phyloP scores from a whole-genome alignment of 1,139 yeast genomes.

The Candida sp. region DNA sequence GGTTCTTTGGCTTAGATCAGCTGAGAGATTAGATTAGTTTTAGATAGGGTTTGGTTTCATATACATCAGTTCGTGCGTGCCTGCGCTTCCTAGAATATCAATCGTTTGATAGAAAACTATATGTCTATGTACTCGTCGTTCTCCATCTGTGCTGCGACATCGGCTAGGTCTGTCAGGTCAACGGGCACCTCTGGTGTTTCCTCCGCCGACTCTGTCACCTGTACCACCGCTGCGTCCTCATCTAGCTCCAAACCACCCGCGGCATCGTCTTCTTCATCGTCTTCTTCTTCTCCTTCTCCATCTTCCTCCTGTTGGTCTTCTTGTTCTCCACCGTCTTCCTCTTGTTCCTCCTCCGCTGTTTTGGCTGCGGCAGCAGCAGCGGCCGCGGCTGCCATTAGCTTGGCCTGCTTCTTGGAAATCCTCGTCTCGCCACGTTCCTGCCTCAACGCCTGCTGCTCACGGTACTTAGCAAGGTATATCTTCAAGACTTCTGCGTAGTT shows the following conservation, averaged over 20 bases:
- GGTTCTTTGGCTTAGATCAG: constrained; percentile 67
- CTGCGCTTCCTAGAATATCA: neutral
- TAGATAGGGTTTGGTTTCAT: neutral
- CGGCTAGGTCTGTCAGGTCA: neutral
- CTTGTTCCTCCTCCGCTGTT: constrained; percentile 9
- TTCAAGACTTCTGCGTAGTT: constrained; percentile 82
- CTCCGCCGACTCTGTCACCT: neutral
- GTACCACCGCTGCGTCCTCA: neutral
- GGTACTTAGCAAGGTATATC: constrained; percentile 78
- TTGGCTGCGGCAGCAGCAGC: constrained; percentile 19
- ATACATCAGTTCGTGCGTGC: neutral
- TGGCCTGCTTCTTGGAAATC: constrained; percentile 40
- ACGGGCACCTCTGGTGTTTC: neutral
- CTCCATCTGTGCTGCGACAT: neutral
- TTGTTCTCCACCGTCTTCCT: constrained; percentile 6
- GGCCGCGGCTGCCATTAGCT: constrained; percentile 26
- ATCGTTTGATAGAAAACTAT: neutral
- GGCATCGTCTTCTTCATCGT: neutral
- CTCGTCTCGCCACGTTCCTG: constrained; percentile 63
- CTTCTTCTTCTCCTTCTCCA: constrained; percentile 1
- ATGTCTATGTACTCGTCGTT: constrained; percentile 1
- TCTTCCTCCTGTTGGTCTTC: neutral
- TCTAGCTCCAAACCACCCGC: neutral
- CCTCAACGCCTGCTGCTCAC: constrained; percentile 71
- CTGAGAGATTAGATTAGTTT: neutral